Base-by-base conservation (phyloP, 257 asterid genomes). In the Primulina eburnea region DNA sequence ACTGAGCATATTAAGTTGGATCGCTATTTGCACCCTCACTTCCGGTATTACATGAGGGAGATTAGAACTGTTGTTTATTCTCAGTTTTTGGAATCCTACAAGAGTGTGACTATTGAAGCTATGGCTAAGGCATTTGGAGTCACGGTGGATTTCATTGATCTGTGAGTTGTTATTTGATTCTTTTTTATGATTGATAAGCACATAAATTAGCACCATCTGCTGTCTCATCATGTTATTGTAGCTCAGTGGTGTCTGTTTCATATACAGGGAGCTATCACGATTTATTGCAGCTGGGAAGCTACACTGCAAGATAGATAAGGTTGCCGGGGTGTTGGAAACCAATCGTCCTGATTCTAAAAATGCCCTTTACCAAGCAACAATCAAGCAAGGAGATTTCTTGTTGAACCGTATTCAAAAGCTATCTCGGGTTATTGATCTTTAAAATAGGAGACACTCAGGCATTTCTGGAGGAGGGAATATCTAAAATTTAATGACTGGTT, bases 371-470 rank as follows among this genome's bases (percentile, higher is more conserved):
- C 96, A 89, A 72, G 85, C 94, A 32, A 87, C 97, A 2, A 89
- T 92, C 82, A 92, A 92, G 89, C 96, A 92, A 72, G 97, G 97
- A 11, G 97, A 92, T 82, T 88, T 89, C 89, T 77, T 92, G 67
- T 76, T 92, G 89, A 92, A 92, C 77, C 92, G 97, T 33, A 87
- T 92, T 53, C 97, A 92, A 85, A 89, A 92, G 89, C 83, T 92
- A 53, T 92, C 97, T 7, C 97, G 96, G 32, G 97, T 92, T 17
- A 92, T 92, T 64, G 97, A 92, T 86, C 91, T 92, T 64, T 92
- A 78, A 89, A 70, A 33, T 59, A 14, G 50, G 33, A 16, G 38
- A 11, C 33, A 10, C 8, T 14, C 52, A 7, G 8, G 65, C 2
- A 32, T 63, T 34, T 35, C 64, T 17, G 26, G 28, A 43, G 18